These are phyloP conservation scores for Peterozyma xylosa DNA, from an alignment of 805 yeast species.

Conservation along the genomic window DNA sequence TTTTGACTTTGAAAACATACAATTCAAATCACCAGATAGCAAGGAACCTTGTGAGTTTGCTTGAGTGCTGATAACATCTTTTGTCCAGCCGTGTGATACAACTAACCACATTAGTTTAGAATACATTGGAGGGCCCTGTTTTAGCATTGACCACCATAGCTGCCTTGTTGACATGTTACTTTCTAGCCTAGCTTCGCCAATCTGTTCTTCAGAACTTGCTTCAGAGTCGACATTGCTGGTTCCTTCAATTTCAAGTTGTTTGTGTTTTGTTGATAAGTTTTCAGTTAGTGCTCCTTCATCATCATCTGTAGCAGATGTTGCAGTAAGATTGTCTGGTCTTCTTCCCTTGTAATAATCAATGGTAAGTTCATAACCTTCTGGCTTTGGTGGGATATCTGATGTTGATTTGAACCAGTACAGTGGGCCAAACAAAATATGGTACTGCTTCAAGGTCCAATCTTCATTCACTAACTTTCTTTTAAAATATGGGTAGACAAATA, in stretches of 20 bases:
- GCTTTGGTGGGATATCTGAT: slow-evolving; percentile 60
- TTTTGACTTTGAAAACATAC: slow-evolving; percentile 51
- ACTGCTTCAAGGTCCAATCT: slow-evolving; percentile 62
- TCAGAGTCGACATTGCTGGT: slow-evolving; percentile 14
- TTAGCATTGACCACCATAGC: slow-evolving; percentile 31
- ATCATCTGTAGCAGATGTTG: slow-evolving; percentile 9
- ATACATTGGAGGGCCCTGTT: slow-evolving; percentile 46
- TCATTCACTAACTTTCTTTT: slow-evolving; percentile 49
- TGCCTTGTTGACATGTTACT: slow-evolving; percentile 24
- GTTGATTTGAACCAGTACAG: slow-evolving; percentile 41
- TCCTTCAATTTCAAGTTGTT: slow-evolving; percentile 12
- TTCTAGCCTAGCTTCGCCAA: slow-evolving; percentile 16
- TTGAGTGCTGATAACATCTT: slow-evolving; percentile 53
- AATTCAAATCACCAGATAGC: slow-evolving; percentile 38
- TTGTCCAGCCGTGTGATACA: slow-evolving; percentile 51
- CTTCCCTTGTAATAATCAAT: slow-evolving; percentile 65
- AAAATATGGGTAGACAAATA: slow-evolving; percentile 55
- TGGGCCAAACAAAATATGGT: slow-evolving; percentile 53
- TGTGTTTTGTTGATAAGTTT: slow-evolving; percentile 4
- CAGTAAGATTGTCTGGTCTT: slow-evolving; percentile 22
- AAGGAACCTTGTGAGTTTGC: slow-evolving; percentile 24
- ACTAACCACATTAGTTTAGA: slow-evolving; percentile 41
- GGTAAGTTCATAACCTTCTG: slow-evolving; percentile 46
- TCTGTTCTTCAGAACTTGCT: slow-evolving; percentile 11
- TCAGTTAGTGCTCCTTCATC: slow-evolving; percentile 11